phyloP scores from a whole-genome alignment of 1,139 yeast species.

The Nematodospora anomalae region DNA sequence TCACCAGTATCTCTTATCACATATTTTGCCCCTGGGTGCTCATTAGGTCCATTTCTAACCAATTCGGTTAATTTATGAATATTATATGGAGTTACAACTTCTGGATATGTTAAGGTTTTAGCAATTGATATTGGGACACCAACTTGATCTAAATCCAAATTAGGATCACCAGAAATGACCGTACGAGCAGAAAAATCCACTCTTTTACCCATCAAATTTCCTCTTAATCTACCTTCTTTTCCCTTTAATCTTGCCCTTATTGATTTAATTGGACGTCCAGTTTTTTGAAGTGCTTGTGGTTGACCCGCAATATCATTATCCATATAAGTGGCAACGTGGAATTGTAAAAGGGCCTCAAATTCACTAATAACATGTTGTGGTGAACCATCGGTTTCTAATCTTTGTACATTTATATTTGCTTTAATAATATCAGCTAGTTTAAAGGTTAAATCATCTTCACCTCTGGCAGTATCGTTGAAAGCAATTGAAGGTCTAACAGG shows the following conservation, averaged over 20 bases:
- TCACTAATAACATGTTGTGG: slow-evolving; percentile 98
- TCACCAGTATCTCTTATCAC: slow-evolving; percentile 98
- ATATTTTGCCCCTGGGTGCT: slow-evolving; percentile 99
- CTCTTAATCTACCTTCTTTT: slow-evolving; percentile 98
- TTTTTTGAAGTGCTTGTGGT: slow-evolving; percentile 97
- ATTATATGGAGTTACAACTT: slow-evolving; percentile 95
- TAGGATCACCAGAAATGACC: slow-evolving; percentile 99
- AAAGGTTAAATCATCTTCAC: slow-evolving; percentile 98
- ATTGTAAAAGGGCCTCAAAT: slow-evolving; percentile 91
- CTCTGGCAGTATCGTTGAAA: slow-evolving; percentile 97
- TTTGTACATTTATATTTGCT: slow-evolving; percentile 93
- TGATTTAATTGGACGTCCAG: slow-evolving; percentile 98
- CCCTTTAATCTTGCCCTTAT: slow-evolving; percentile 99
- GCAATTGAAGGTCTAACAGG: slow-evolving; percentile 99
- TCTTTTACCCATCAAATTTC: slow-evolving; percentile 99
- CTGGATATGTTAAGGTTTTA: slow-evolving; percentile 92
- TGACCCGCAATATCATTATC: slow-evolving; percentile 99
- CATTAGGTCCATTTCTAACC: slow-evolving; percentile 97
- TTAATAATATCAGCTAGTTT: slow-evolving; percentile 95
- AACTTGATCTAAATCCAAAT: slow-evolving; percentile 93
- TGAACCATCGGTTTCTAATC: slow-evolving; percentile 96
- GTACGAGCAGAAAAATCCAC: slow-evolving; percentile 99
- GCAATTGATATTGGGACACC: slow-evolving; percentile 99
- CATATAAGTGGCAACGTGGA: slow-evolving; percentile 99
- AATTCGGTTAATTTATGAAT: slow-evolving; percentile 88